Conservation (phyloP, 345 rosid species). For the Mercurialis annua region DNA sequence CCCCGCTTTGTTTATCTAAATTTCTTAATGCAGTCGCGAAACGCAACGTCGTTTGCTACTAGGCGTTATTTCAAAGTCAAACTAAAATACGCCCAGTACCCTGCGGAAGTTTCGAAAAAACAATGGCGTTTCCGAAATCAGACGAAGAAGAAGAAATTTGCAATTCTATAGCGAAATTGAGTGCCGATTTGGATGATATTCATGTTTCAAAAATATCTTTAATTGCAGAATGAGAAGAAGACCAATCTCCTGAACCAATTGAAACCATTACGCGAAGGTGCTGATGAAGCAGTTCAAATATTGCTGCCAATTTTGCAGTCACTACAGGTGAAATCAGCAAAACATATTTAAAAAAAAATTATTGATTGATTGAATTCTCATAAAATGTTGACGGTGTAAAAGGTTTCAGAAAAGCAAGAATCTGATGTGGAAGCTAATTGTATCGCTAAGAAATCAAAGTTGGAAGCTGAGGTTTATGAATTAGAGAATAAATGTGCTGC, state of each 20-base stretch:
- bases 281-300: slow-evolving; percentile 35
- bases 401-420: slow-evolving; percentile 54
- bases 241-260: slow-evolving; percentile 31
- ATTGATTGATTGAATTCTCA: background rate
- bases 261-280: slow-evolving; percentile 37
- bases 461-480: slow-evolving; percentile 41
- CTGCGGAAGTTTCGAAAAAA: too few relatives aligned
- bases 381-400: slow-evolving; percentile 36
- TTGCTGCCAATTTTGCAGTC: slow-evolving; percentile 42
- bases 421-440: slow-evolving; percentile 35
- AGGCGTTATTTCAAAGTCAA: too few relatives aligned
- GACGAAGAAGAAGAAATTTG: slow-evolving; percentile 24
- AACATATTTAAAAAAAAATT: too few relatives aligned
- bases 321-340: slow-evolving; percentile 36
- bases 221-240: slow-evolving; percentile 39
- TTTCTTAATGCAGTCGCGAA: too few relatives aligned
- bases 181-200: slow-evolving; percentile 17
- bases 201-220: background rate
- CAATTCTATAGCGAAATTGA: slow-evolving; percentile 35
- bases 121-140: background rate
- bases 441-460: slow-evolving; percentile 36
- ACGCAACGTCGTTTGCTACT: too few relatives aligned
- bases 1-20: too few relatives aligned
- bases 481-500: slow-evolving; percentile 45
- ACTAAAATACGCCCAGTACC: too few relatives aligned